Evolutionary conservation across 2,329 filamentous ascomycete species (phyloP), one percentile per base, ranked within the genome.

Genomic region (Cladosporium oxysporum): DNA sequence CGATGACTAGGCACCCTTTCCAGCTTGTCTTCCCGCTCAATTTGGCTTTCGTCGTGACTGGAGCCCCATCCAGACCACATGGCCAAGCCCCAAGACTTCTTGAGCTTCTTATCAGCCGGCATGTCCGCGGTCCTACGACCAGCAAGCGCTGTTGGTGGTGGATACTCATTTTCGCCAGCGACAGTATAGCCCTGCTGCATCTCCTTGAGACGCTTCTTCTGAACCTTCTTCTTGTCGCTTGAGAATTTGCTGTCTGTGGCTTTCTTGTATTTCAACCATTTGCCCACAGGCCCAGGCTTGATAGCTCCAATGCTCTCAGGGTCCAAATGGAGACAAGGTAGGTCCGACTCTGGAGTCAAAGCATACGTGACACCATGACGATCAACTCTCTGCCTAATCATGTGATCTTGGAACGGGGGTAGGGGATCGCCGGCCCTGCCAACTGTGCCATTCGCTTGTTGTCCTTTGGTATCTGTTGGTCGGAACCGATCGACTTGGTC

Each of bases 341-440:
- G 83, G 3, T 91, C 86, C 0, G 84, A 80, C 23, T 87, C 83
- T 0, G 88, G 83, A 0, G 87, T 83, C 5, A 99, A 83, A 0
- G 87, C 84, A 66, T 89, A 88, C 26, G 93, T 88, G 14, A 85
- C 83, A 5, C 95, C 95, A 74, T 94, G 88, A 1, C 90, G 84
- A 67, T 91, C 91, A 23, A 98, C 89, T 31, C 90, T 84, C 76
- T 99, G 93, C 10, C 95, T 90, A 68, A 99, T 93, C 93, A 98
- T 97, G 76, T 96, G 89, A 67, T 90, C 83, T 62, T 87, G 84
- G 77, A 97, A 98, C 0, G 84, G 80, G 0, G 93, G 94, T 0
- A 97, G 80, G 4, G 91, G 86, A 72, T 96, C 93, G 1, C 93
- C 93, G 2, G 93, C 93, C 75, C 87, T 92, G n/a, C 94, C 93